Conservation (phyloP, 2,329 filamentous ascomycete species). For the Colletotrichum falcatum region DNA sequence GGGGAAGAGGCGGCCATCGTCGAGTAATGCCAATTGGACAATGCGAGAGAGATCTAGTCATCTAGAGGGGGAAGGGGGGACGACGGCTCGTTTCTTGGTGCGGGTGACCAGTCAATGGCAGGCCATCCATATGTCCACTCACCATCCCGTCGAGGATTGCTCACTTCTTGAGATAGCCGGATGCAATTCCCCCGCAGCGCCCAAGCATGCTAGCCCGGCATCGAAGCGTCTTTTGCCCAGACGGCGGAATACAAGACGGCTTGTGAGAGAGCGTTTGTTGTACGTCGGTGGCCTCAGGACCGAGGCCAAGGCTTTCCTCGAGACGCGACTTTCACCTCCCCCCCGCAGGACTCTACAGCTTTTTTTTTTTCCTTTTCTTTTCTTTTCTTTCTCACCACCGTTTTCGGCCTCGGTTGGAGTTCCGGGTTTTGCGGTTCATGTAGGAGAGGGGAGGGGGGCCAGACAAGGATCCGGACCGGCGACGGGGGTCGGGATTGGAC, state of each 20-base stretch:
- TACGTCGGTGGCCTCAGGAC: conserved; percentile 38
- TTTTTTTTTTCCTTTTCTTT: neutral
- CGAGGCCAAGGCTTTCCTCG: conserved; percentile 14
- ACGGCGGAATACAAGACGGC: conserved; percentile 17
- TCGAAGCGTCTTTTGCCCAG: conserved; percentile 5
- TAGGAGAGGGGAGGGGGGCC: neutral
- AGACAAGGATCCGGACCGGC: neutral
- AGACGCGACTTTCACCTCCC: neutral
- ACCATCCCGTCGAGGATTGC: neutral
- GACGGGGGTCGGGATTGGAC: conserved; percentile 12
- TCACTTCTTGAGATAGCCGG: neutral
- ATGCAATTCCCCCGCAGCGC: neutral
- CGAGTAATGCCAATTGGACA: conserved; percentile 4
- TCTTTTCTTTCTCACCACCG: neutral
- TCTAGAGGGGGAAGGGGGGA: neutral
- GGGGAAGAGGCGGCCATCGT: neutral
- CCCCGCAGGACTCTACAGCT: neutral
- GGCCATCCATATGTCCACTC: neutral
- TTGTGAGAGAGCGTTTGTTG: no score
- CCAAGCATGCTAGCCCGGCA: neutral
- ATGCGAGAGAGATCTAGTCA: neutral
- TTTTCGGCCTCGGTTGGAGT: conserved; percentile 21
- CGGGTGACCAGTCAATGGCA: neutral
- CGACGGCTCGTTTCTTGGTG: neutral
- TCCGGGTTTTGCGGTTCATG: neutral